phyloP scores from a whole-genome alignment of 768 basidiomycete species.

The Rubroboletus satanas region DNA sequence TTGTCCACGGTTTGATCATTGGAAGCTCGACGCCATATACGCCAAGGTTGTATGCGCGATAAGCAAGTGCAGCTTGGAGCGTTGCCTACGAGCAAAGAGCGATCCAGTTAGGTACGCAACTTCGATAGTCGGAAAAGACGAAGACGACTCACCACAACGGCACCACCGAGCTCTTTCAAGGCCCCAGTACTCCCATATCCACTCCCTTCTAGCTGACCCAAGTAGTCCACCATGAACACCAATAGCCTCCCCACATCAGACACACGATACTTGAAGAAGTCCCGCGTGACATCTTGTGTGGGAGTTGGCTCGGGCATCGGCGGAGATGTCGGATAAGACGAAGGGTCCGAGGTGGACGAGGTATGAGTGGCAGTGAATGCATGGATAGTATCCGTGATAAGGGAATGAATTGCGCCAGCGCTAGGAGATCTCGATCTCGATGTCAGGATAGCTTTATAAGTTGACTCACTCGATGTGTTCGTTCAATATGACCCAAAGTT shows the following conservation, averaged over 20 bases:
- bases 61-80: slow-evolving; percentile 67
- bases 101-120: neutral
- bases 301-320: slow-evolving; percentile 43
- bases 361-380: slow-evolving; percentile 53
- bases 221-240: slow-evolving; percentile 48
- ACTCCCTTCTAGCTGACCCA: slow-evolving; percentile 22
- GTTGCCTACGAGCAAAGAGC: slow-evolving; percentile 48
- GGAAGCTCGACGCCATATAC: slow-evolving; percentile 77
- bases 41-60: slow-evolving; percentile 64
- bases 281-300: slow-evolving; percentile 74
- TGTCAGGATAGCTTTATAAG: neutral
- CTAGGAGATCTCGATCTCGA: slow-evolving; percentile 32
- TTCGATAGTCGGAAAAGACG: neutral
- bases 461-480: slow-evolving; percentile 56
- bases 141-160: slow-evolving; percentile 51
- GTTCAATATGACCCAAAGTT: slow-evolving; percentile 78
- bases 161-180: slow-evolving; percentile 41
- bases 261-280: slow-evolving; percentile 76
- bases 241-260: slow-evolving; percentile 65
- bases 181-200: slow-evolving; percentile 23
- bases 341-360: slow-evolving; percentile 11
- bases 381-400: slow-evolving; percentile 68
- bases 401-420: slow-evolving; percentile 51
- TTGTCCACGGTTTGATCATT: slow-evolving; percentile 82
- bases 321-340: slow-evolving; percentile 8